Percentiles rank a stretch among this genome's conserved stretches.
These are phyloP conservation scores for Selaginella tamariscina DNA, from an alignment of 75 land plant species.

Conservation along the genomic window DNA sequence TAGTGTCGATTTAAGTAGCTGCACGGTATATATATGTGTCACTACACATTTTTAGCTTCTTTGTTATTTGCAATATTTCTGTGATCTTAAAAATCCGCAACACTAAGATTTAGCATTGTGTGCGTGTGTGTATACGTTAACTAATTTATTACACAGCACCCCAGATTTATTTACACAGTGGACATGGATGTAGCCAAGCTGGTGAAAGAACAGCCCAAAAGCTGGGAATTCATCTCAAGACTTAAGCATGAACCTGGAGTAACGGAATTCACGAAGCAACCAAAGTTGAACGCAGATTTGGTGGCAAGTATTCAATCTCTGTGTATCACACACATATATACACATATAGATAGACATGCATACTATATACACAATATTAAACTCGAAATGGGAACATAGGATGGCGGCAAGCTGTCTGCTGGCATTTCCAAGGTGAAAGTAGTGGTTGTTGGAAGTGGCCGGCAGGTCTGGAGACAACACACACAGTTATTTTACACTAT, in stretches of 20 bases:
- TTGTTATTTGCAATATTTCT: conserved; percentile 26
- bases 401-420: neutral
- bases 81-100: no score
- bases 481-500: no score
- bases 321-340: conserved; percentile 3
- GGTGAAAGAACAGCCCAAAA: conserved; percentile 38
- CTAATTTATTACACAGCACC: no score
- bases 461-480: no score
- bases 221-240: conserved; percentile 46
- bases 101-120: no score
- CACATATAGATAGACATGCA: neutral
- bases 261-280: conserved; percentile 33
- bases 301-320: conserved; percentile 4
- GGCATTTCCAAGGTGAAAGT: conserved; percentile 38
- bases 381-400: neutral
- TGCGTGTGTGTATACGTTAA: no score
- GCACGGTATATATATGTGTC: neutral
- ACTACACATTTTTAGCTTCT: neutral
- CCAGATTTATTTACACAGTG: conserved; percentile 81
- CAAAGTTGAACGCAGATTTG: conserved; percentile 13
- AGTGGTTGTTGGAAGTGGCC: conserved; percentile 91
- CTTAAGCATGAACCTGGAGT: conserved; percentile 53
- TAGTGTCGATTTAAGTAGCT: no score
- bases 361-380: neutral
- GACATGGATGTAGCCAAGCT: conserved; percentile 67